phyloP scores from a whole-genome alignment of 352 stramenopile species.

The Phytophthora citrophthora region DNA sequence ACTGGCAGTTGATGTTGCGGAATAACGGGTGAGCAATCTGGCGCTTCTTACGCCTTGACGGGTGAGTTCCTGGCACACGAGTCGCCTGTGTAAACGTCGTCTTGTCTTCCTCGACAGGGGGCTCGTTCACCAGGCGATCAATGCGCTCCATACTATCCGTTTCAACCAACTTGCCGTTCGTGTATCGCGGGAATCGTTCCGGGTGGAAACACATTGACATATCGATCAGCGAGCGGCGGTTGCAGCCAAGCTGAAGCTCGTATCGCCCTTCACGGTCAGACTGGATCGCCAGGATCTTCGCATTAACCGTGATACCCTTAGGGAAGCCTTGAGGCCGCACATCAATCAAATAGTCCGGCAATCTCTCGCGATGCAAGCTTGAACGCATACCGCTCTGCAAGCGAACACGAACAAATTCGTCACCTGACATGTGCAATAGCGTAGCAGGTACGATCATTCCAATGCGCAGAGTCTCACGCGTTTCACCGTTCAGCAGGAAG shows the following conservation, averaged over 20 bases:
- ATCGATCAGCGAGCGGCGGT: slow-evolving; percentile 73
- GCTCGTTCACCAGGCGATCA: slow-evolving; percentile 79
- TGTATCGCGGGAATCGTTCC: slow-evolving; percentile 60
- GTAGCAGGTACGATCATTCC: slow-evolving; percentile 90
- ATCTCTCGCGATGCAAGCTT: slow-evolving; percentile 71
- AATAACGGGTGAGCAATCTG: slow-evolving; percentile 89
- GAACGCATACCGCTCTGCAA: slow-evolving; percentile 87
- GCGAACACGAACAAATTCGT: slow-evolving; percentile 85
- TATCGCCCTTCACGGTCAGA: slow-evolving; percentile 80
- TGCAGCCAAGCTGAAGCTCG: slow-evolving; percentile 80
- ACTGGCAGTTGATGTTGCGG: slow-evolving; percentile 88
- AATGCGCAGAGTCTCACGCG: slow-evolving; percentile 74
- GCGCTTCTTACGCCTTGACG: slow-evolving; percentile 83
- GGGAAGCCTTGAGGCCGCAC: slow-evolving; percentile 70
- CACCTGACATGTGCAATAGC: slow-evolving; percentile 83
- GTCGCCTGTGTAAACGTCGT: slow-evolving; percentile 43
- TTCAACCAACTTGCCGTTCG: slow-evolving; percentile 58
- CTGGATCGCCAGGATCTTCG: slow-evolving; percentile 77
- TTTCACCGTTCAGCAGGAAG: slow-evolving; percentile 87
- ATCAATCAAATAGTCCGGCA: slow-evolving; percentile 83
- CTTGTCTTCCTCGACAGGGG: slow-evolving; percentile 81
- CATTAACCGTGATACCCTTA: slow-evolving; percentile 89
- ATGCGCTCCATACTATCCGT: slow-evolving; percentile 74
- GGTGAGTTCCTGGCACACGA: slow-evolving; percentile 34
- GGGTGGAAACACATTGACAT: slow-evolving; percentile 79